phyloP scores from a whole-genome alignment of 176 grass and related monocot genomes.

The Zea luxurians region DNA sequence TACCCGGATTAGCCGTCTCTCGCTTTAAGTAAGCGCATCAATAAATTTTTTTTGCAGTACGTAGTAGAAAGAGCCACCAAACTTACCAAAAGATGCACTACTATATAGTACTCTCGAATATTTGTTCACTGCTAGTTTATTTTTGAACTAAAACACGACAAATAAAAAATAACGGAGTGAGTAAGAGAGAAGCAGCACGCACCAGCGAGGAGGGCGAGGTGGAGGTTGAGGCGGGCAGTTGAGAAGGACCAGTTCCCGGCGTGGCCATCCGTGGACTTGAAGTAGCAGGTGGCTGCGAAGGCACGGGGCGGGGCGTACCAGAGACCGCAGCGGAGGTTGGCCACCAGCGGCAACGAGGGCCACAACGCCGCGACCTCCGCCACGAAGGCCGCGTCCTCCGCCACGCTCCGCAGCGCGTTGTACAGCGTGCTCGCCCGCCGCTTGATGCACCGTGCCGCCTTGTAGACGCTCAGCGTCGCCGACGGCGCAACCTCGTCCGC shows the following conservation, averaged over 20 bases:
- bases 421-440: constrained; percentile 70
- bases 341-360: constrained; percentile 73
- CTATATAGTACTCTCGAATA: too few species aligned
- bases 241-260: constrained; percentile 87
- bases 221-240: constrained; percentile 81
- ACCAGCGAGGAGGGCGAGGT: constrained; percentile 83
- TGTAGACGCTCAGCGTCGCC: constrained; percentile 64
- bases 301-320: constrained; percentile 64
- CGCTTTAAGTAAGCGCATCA: not conserved
- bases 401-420: constrained; percentile 79
- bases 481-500: constrained; percentile 7
- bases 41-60: not conserved
- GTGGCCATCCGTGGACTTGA: constrained; percentile 94
- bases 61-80: not conserved
- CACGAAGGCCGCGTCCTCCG: constrained; percentile 82
- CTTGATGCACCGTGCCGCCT: constrained; percentile 76
- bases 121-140: too few species aligned
- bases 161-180: too few species aligned
- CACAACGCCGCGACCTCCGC: constrained; percentile 84
- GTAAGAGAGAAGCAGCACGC: not conserved
- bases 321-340: constrained; percentile 92
- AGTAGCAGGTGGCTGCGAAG: constrained; percentile 74
- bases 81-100: not conserved
- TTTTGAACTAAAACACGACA: too few species aligned
- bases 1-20: not conserved